Base-by-base conservation (phyloP, 2,329 filamentous ascomycete genomes). In the Pseudocercospora macadamiae region DNA sequence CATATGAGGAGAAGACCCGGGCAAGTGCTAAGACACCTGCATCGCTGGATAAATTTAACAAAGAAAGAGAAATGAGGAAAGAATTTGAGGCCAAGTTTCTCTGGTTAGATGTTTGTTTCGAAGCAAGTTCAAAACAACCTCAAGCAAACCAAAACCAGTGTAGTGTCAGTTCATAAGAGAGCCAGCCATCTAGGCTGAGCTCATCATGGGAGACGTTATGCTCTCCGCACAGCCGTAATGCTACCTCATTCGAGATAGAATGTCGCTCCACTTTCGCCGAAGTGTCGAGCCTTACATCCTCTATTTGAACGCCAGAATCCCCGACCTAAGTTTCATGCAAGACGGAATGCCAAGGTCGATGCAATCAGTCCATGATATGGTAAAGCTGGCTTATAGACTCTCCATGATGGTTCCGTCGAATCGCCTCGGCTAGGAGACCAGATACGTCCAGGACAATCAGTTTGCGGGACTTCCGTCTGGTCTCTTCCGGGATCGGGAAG, bases 381-480 rank as follows among this genome's bases (percentile, higher is more conserved):
- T 80, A 82, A 3, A 82, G 74, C 66, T 79, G 77, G 53, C 74
- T 78, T 70, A 91, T 89, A 64, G 89, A 88, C 79, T 97, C 93
- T 75, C 95, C 95, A 71, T 97, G 95, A 75, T 99, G 93, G 74
- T 97, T 97, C 70, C 95, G 87, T 69, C 95, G 86, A 68, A 99
- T 97, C 51, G 93, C 92, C 77, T 99, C 95, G 3, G 92, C 86
- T 37, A 99, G 81, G 52, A 99, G 80, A 71, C 88, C 90, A 23
- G 93, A 96, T 14, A 99, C 83, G 70, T 97, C 93, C 59, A 99
- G 85, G 30, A 97, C 84, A 57, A 96, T 86, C 69, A 99, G 82
- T 81, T 99, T 99, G 77, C 83, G 88, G 53, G 86, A 87, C 59
- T 83, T 85, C 66, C 81, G 85, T 30, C 86, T 82, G 75, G 89